A percentile compares a stretch with the other conserved stretches of the same genome.
Evolutionary conservation across 257 asterid species (phyloP).

Genomic region (Solanum acaule): DNA sequence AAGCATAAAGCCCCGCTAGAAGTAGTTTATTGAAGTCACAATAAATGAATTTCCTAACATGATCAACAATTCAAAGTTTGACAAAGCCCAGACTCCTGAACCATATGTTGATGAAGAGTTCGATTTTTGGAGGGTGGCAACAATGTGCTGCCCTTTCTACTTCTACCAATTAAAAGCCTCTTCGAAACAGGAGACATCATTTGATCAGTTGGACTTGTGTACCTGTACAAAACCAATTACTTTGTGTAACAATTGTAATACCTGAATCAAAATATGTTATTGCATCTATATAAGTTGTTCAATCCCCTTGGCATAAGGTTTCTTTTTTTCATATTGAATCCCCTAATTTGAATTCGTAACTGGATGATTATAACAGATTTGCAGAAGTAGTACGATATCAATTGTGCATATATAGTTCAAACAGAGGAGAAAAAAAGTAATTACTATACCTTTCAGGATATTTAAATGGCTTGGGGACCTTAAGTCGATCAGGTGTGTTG

Average conservation of each 20-base stretch:
- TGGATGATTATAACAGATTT: too few relatives aligned
- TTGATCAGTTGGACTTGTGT: constrained; percentile 68
- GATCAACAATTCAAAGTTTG: constrained; percentile 4
- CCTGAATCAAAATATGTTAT: too few relatives aligned
- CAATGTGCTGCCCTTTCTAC: constrained; percentile 32
- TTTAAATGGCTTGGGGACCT: constrained; percentile 61
- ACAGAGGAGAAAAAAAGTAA: background rate
- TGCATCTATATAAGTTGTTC: too few relatives aligned
- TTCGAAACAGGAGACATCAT: constrained; percentile 61
- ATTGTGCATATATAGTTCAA: background rate
- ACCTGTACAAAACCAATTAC: constrained; percentile 14
- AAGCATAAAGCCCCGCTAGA: background rate
- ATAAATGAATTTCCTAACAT: background rate
- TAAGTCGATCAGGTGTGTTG: constrained; percentile 43
- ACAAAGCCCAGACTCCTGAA: constrained; percentile 16
- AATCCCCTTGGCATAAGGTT: too few relatives aligned
- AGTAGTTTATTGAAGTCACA: background rate
- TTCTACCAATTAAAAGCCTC: constrained; percentile 33
- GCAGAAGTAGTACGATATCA: background rate
- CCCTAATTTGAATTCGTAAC: too few relatives aligned
- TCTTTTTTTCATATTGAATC: too few relatives aligned
- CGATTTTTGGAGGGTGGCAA: constrained; percentile 43
- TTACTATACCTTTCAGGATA: constrained; percentile 45
- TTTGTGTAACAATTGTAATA: background rate
- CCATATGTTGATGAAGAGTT: background rate